Conservation (phyloP, 2,329 filamentous ascomycete species). For the Exophiala aquamarina region DNA sequence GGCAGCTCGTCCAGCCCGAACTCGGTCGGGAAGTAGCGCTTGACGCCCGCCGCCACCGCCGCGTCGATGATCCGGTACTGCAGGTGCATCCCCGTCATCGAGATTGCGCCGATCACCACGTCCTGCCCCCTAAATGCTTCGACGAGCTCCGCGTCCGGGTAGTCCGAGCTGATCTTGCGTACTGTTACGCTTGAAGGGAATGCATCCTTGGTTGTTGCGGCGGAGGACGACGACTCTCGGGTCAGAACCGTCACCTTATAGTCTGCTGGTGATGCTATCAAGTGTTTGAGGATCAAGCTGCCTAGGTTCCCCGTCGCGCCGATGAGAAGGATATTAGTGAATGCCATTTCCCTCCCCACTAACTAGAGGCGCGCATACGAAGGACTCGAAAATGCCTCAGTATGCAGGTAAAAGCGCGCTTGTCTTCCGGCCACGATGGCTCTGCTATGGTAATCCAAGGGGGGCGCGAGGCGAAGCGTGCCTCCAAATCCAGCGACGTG, state of each 20-base stretch:
- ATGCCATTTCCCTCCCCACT: conserved; percentile 5
- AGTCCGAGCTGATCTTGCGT: conserved; percentile 18
- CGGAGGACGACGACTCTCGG: conserved; percentile 16
- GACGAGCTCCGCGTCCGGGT: conserved; percentile 13
- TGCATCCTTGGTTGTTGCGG: neutral
- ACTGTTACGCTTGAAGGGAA: conserved; percentile 10
- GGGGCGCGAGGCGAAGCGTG: too few relatives aligned
- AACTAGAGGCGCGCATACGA: too few relatives aligned
- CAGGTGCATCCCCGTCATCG: conserved; percentile 21
- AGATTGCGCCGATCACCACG: conserved; percentile 20
- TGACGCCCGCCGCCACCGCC: conserved; percentile 39
- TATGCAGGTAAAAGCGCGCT: too few relatives aligned
- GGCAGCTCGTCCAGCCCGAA: conserved; percentile 27
- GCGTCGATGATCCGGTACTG: conserved; percentile 44
- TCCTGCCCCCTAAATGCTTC: conserved; percentile 20
- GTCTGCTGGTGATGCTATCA: conserved; percentile 12
- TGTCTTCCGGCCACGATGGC: too few relatives aligned
- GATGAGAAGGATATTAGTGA: conserved; percentile 17
- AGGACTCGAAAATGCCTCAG: too few relatives aligned
- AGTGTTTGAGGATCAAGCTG: conserved; percentile 17
- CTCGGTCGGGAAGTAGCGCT: conserved; percentile 44
- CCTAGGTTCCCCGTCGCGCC: conserved; percentile 23
- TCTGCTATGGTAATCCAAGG: too few relatives aligned
- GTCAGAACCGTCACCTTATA: conserved; percentile 20
- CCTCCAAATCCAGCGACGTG: too few relatives aligned